Evolutionary conservation across 2,329 filamentous ascomycete species (phyloP).

Genomic region (Diplodia sapinea): DNA sequence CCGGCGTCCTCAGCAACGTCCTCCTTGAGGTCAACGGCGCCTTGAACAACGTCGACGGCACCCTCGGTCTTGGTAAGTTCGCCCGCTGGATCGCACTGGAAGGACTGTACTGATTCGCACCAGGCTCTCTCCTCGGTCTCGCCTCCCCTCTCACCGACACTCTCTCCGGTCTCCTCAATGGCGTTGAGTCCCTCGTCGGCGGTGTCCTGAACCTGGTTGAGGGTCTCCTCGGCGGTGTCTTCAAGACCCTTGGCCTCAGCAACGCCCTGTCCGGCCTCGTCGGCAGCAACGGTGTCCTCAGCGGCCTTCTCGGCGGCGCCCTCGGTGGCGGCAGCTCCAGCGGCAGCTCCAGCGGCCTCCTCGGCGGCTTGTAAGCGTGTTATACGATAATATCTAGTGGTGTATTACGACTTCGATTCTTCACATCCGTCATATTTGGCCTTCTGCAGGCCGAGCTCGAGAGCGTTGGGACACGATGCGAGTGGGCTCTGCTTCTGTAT

Average conservation of each 20-base stretch:
- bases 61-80: conserved; percentile 29
- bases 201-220: conserved; percentile 20
- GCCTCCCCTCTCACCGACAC: conserved; percentile 16
- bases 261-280: conserved; percentile 7
- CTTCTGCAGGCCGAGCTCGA: conserved; percentile 14
- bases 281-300: conserved; percentile 2
- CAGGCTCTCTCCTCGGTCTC: conserved; percentile 24
- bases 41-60: conserved; percentile 15
- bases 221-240: conserved; percentile 25
- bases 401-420: conserved; percentile 7
- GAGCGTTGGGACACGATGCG: conserved; percentile 22
- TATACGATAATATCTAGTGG: neutral
- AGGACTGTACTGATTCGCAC: neutral
- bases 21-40: conserved; percentile 29
- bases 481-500: conserved; percentile 16
- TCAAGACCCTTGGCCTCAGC: conserved; percentile 18
- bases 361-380: conserved; percentile 15
- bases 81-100: too few relatives aligned
- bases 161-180: conserved; percentile 20
- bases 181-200: conserved; percentile 16
- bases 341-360: conserved; percentile 14
- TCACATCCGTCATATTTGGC: neutral
- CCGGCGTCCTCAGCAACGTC: conserved; percentile 23
- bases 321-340: neutral
- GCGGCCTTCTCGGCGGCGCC: conserved; percentile 3